Conservation (phyloP, 176 grass and related monocot genomes). For the Phyllostachys edulis region DNA sequence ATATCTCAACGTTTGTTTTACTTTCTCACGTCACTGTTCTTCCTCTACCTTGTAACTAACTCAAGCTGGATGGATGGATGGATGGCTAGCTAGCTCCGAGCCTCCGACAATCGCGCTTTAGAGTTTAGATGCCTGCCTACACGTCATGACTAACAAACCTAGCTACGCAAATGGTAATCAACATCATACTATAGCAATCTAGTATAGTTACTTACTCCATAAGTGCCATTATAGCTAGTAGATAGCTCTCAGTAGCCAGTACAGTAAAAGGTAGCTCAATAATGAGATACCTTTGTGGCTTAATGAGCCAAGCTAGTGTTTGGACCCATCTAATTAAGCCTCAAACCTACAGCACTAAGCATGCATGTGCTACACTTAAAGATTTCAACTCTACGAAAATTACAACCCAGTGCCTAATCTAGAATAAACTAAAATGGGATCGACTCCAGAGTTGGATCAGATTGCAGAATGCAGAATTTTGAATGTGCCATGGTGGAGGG, state of each 20-base stretch:
- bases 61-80: constrained; percentile 29
- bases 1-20: background rate
- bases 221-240: constrained; percentile 20
- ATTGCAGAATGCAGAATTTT: background rate
- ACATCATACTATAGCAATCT: constrained; percentile 8
- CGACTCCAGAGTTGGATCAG: constrained; percentile 8
- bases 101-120: constrained; percentile 31
- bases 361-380: constrained; percentile 34
- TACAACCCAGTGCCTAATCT: constrained; percentile 27
- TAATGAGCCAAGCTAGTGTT: constrained; percentile 36
- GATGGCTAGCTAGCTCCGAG: constrained; percentile 12
- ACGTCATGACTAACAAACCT: constrained; percentile 48
- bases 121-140: constrained; percentile 34
- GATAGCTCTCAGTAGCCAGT: constrained; percentile 15
- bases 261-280: constrained; percentile 37
- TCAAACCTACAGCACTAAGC: constrained; percentile 37
- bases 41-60: constrained; percentile 48
- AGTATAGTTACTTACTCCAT: constrained; percentile 18
- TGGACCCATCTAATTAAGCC: constrained; percentile 47
- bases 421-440: constrained; percentile 13
- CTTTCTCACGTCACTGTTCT: constrained; percentile 5
- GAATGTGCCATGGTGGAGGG: constrained; percentile 28
- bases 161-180: constrained; percentile 4
- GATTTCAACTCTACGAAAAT: constrained; percentile 20
- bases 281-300: constrained; percentile 30